A percentile compares a stretch with the other conserved stretches of the same genome.
Conservation (phyloP, 352 stramenopile species). For the Vaucheria bursata region DNA sequence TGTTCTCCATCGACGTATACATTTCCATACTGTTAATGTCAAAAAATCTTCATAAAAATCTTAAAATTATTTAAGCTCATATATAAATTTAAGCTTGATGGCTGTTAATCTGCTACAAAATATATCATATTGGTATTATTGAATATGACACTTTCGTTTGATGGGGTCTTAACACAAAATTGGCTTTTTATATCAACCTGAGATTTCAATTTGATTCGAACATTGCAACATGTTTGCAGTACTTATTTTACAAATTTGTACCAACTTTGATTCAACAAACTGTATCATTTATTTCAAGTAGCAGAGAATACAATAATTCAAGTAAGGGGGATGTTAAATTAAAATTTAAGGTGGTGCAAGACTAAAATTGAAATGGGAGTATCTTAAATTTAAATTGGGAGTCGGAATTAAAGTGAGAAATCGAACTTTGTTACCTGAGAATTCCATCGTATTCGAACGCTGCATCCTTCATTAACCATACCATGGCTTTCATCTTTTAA, state of each 20-base stretch:
- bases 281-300: too few relatives aligned
- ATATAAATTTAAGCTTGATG: neutral
- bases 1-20: slow-evolving; percentile 42
- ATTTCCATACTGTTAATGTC: slow-evolving; percentile 11
- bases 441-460: slow-evolving; percentile 59
- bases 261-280: too few relatives aligned
- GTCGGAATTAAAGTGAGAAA: too few relatives aligned
- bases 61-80: neutral
- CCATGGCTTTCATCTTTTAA: slow-evolving; percentile 56
- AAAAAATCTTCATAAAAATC: neutral
- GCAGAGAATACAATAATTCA: too few relatives aligned
- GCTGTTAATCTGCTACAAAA: neutral
- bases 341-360: neutral
- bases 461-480: slow-evolving; percentile 51
- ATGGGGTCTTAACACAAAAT: too few relatives aligned
- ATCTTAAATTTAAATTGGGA: too few relatives aligned
- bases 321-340: neutral
- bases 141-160: too few relatives aligned
- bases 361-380: neutral
- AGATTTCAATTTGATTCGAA: too few relatives aligned
- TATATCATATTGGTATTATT: neutral
- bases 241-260: too few relatives aligned
- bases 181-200: too few relatives aligned
- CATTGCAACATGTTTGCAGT: too few relatives aligned
- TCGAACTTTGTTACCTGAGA: slow-evolving; percentile 48